phyloP scores from a whole-genome alignment of 345 rosid genomes.

The Citrus unshiu region DNA sequence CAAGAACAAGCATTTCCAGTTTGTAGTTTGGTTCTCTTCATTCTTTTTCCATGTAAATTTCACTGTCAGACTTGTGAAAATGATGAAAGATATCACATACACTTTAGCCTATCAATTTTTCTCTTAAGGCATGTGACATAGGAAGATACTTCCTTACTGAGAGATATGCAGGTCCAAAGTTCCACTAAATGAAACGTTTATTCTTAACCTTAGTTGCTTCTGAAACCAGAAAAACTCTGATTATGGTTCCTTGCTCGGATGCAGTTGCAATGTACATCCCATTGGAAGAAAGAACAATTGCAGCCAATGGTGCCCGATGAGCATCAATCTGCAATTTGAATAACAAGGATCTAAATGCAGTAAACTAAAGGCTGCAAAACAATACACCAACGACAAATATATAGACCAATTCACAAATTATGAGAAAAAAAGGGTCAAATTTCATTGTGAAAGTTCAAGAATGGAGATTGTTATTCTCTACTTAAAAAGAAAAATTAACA shows the following conservation, averaged over 20 bases:
- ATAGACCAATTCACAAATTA: background rate
- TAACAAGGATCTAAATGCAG: slow-evolving; percentile 7
- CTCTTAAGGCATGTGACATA: background rate
- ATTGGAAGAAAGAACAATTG: slow-evolving; percentile 66
- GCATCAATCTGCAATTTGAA: slow-evolving; percentile 75
- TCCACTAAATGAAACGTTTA: slow-evolving; percentile 1
- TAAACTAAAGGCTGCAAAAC: background rate
- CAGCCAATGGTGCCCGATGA: slow-evolving; percentile 80
- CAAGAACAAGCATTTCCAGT: background rate
- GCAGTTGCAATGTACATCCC: slow-evolving; percentile 92
- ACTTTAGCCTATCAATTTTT: background rate
- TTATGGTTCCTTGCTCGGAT: slow-evolving; percentile 89
- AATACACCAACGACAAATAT: background rate
- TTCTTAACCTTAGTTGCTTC: slow-evolving; percentile 80
- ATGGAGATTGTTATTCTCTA: background rate
- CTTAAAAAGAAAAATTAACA: background rate
- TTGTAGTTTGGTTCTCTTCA: background rate
- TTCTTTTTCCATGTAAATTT: background rate
- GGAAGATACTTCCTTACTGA: background rate
- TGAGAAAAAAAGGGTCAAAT: background rate
- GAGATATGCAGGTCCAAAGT: background rate
- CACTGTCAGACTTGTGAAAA: background rate
- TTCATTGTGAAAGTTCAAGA: background rate
- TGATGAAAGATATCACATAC: background rate
- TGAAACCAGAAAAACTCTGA: slow-evolving; percentile 77